Evolutionary conservation across 345 rosid genomes (phyloP).

Genomic region (Nephelium lappaceum): DNA sequence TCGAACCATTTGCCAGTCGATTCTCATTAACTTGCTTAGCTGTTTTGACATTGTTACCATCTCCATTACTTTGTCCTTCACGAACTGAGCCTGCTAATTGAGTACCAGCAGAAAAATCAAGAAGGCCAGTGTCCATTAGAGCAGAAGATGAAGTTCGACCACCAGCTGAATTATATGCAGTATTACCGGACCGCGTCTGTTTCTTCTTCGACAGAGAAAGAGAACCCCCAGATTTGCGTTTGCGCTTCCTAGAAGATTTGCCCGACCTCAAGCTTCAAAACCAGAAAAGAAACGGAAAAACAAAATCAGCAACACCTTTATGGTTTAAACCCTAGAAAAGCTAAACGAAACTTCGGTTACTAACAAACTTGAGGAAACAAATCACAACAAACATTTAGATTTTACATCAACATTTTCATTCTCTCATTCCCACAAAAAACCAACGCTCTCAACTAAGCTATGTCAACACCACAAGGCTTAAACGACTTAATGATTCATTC

Average conservation of each 20-base stretch:
- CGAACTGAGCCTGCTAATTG: conserved; percentile 37
- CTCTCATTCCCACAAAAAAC: background rate
- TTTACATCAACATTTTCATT: background rate
- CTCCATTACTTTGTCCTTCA: conserved; percentile 39
- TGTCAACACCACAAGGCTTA: background rate
- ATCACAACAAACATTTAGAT: background rate
- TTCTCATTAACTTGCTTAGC: conserved; percentile 45
- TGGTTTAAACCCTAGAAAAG: background rate
- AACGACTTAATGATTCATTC: background rate
- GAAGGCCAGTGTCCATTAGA: conserved; percentile 38
- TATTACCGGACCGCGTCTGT: conserved; percentile 45
- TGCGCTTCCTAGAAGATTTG: conserved; percentile 81
- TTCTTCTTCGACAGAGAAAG: conserved; percentile 70
- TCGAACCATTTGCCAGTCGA: conserved; percentile 42
- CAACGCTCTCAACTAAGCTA: background rate
- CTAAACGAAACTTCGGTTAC: background rate
- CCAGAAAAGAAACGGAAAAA: conserved; percentile 11
- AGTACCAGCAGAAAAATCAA: conserved; percentile 31
- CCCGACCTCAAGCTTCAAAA: conserved; percentile 68
- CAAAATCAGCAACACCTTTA: background rate
- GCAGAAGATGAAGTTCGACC: conserved; percentile 47
- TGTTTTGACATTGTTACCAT: conserved; percentile 30
- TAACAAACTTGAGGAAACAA: background rate
- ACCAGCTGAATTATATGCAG: conserved; percentile 34
- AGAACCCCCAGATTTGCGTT: conserved; percentile 66